A percentile compares a stretch with the other conserved stretches of the same genome.
Conservation (phyloP, 2,329 filamentous ascomycete species). For the Aureobasidium namibiae region DNA sequence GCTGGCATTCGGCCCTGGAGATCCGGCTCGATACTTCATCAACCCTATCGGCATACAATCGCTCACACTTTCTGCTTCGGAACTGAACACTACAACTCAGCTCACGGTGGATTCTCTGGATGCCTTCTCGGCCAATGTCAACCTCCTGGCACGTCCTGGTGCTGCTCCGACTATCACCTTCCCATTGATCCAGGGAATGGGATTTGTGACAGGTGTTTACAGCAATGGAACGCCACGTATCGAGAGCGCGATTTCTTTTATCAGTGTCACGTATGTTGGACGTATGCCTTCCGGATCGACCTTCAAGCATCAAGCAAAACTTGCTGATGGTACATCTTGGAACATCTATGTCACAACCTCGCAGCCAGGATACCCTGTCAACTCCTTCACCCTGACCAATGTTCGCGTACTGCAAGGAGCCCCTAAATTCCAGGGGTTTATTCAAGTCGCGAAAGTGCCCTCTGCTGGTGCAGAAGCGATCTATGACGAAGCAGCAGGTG, state of each 20-base stretch:
- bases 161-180: constrained; percentile 60
- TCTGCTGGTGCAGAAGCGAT: constrained; percentile 50
- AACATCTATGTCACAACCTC: constrained; percentile 64
- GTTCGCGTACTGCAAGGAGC: constrained; percentile 58
- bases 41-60: constrained; percentile 79
- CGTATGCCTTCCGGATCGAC: constrained; percentile 52
- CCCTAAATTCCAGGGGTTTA: constrained; percentile 61
- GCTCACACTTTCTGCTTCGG: constrained; percentile 67
- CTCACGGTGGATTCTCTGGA: constrained; percentile 46
- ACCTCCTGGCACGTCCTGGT: constrained; percentile 47
- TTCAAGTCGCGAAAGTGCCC: constrained; percentile 78
- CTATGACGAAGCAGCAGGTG: constrained; percentile 68
- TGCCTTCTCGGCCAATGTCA: constrained; percentile 57
- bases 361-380: constrained; percentile 44
- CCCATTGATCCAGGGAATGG: constrained; percentile 83
- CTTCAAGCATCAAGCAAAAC: constrained; percentile 64
- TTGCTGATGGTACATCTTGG: constrained; percentile 68
- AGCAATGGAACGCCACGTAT: constrained; percentile 59
- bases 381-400: constrained; percentile 58
- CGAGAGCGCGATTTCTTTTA: constrained; percentile 67
- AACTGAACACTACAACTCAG: constrained; percentile 55
- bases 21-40: constrained; percentile 54
- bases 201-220: constrained; percentile 74
- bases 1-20: constrained; percentile 33
- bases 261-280: constrained; percentile 48